These are phyloP conservation scores for Pseudocercospora macadamiae DNA, from an alignment of 2,329 filamentous ascomycete species.

Conservation along the genomic window DNA sequence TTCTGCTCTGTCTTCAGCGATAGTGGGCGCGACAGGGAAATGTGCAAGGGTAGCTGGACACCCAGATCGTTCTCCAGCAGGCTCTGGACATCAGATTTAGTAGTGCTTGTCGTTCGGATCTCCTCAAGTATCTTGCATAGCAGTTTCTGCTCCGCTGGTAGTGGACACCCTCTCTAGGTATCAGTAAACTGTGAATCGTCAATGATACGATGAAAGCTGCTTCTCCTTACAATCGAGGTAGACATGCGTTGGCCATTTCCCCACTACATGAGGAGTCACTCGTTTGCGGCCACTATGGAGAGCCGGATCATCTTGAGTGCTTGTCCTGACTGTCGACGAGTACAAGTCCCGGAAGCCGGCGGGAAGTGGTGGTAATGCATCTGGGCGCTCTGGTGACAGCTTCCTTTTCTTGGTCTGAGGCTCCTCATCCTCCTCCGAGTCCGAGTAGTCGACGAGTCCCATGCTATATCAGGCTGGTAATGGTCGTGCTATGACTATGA, in stretches of 20 bases:
- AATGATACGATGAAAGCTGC: slow-evolving; percentile 9
- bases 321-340: slow-evolving; percentile 75
- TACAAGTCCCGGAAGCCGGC: slow-evolving; percentile 86
- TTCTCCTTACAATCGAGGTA: slow-evolving; percentile 82
- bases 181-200: slow-evolving; percentile 18
- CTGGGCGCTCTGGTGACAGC: slow-evolving; percentile 4
- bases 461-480: slow-evolving; percentile 44
- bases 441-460: slow-evolving; percentile 68
- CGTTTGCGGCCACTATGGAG: slow-evolving; percentile 85
- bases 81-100: slow-evolving; percentile 55
- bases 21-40: slow-evolving; percentile 85
- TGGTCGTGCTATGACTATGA: background rate
- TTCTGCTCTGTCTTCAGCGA: slow-evolving; percentile 73
- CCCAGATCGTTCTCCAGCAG: slow-evolving; percentile 78
- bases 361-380: slow-evolving; percentile 64
- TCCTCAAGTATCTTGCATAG: slow-evolving; percentile 45
- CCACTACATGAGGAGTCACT: slow-evolving; percentile 78
- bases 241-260: slow-evolving; percentile 90
- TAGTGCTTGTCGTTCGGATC: slow-evolving; percentile 7
- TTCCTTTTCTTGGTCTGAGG: slow-evolving; percentile 29
- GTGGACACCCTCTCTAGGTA: slow-evolving; percentile 57
- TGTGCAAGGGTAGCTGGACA: slow-evolving; percentile 78
- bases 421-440: slow-evolving; percentile 42
- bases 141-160: slow-evolving; percentile 48
- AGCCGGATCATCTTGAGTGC: slow-evolving; percentile 77